These are phyloP conservation scores for Aspergillus biplanus DNA, from an alignment of 495 filamentous ascomycete species.

Conservation along the genomic window DNA sequence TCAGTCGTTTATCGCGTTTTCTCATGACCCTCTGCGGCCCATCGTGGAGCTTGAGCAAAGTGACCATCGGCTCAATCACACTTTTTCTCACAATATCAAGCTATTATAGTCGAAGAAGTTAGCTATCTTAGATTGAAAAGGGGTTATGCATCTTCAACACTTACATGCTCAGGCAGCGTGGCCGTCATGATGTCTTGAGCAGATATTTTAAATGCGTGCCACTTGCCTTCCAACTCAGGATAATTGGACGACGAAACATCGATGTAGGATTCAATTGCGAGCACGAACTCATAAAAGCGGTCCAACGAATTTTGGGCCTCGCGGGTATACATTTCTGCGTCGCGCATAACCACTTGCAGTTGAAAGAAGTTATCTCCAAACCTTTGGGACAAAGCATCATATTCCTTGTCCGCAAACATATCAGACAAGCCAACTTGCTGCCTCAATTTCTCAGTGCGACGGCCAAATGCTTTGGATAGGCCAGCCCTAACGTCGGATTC, in stretches of 20 bases:
- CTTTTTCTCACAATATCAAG: conserved; percentile 74
- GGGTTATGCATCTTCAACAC: conserved; percentile 32
- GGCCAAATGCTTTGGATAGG: conserved; percentile 83
- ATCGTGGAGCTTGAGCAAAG: conserved; percentile 76
- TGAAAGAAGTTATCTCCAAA: conserved; percentile 88
- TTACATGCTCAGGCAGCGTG: conserved; percentile 83
- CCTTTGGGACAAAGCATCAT: conserved; percentile 71
- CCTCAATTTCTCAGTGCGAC: conserved; percentile 77
- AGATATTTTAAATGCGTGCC: conserved; percentile 80
- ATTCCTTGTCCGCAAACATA: conserved; percentile 76
- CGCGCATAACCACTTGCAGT: conserved; percentile 85
- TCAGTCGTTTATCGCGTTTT: conserved; percentile 85
- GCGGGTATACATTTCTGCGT: conserved; percentile 84
- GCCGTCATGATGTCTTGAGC: conserved; percentile 79
- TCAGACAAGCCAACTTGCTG: conserved; percentile 69
- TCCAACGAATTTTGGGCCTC: conserved; percentile 71
- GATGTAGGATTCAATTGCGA: conserved; percentile 67
- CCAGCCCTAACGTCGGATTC: conserved; percentile 85
- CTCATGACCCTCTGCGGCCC: conserved; percentile 84
- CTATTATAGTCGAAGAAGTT: conserved; percentile 41
- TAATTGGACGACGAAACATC: conserved; percentile 64
- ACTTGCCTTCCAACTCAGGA: conserved; percentile 86
- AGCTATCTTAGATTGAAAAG: background rate
- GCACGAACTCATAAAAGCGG: conserved; percentile 69
- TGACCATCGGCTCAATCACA: conserved; percentile 85